These are phyloP conservation scores for Zelopaecilomyces penicillatus DNA, from an alignment of 2,329 filamentous ascomycete species.

Conservation along the genomic window DNA sequence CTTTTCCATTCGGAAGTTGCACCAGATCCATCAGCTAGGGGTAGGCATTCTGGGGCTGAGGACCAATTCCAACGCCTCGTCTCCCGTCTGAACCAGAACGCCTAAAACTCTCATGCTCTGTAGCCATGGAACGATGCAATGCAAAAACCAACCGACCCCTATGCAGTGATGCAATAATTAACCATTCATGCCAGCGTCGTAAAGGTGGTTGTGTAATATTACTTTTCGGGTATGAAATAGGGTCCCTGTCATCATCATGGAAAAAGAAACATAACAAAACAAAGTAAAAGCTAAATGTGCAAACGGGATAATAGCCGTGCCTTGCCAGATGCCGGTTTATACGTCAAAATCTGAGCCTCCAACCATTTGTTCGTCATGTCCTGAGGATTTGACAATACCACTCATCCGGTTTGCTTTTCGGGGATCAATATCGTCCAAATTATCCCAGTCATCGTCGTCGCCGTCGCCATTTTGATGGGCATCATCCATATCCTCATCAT, in stretches of 20 bases:
- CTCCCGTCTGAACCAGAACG: slow-evolving; percentile 12
- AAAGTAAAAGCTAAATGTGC: slow-evolving; percentile 8
- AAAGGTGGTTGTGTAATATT: slow-evolving; percentile 16
- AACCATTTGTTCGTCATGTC: slow-evolving; percentile 56
- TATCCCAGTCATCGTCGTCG: slow-evolving; percentile 50
- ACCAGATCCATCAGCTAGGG: slow-evolving; percentile 1
- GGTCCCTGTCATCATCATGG: slow-evolving; percentile 10
- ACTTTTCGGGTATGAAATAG: slow-evolving; percentile 20
- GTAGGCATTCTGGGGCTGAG: slow-evolving; percentile 2
- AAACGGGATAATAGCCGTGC: not conserved
- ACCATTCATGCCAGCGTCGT: slow-evolving; percentile 16
- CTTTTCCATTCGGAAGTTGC: not conserved
- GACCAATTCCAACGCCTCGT: slow-evolving; percentile 8
- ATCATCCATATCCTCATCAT: slow-evolving; percentile 52
- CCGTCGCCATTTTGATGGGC: slow-evolving; percentile 36
- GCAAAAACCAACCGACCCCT: slow-evolving; percentile 24
- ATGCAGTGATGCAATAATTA: slow-evolving; percentile 31
- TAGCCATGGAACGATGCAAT: slow-evolving; percentile 14
- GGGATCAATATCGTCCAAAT: slow-evolving; percentile 45
- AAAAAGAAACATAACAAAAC: slow-evolving; percentile 14
- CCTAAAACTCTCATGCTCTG: slow-evolving; percentile 11
- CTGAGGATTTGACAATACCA: slow-evolving; percentile 49
- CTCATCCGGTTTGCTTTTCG: slow-evolving; percentile 53
- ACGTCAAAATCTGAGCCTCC: slow-evolving; percentile 55
- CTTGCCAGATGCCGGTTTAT: slow-evolving; percentile 26